Evolutionary conservation across 495 filamentous ascomycete genomes (phyloP).

Genomic region (Aspergillus cristatus): DNA sequence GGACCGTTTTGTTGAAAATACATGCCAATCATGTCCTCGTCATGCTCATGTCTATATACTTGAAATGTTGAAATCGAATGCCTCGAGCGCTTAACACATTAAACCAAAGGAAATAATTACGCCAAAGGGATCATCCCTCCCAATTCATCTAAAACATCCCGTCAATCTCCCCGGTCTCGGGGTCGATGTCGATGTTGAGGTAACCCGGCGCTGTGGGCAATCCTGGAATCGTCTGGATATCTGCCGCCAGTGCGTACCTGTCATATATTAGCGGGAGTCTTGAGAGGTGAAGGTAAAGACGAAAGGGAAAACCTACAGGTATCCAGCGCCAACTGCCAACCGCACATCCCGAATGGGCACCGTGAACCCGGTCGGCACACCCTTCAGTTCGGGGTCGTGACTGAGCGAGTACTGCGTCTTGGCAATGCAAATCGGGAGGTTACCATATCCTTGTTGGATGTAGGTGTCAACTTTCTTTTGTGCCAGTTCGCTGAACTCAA

Average conservation of each 20-base stretch:
- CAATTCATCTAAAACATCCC: conserved; percentile 89
- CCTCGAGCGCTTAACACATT: too few species aligned
- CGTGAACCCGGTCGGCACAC: conserved; percentile 92
- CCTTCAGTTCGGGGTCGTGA: conserved; percentile 89
- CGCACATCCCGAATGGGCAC: conserved; percentile 92
- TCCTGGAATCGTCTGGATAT: conserved; percentile 97
- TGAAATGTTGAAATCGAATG: background rate
- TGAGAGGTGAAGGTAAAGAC: background rate
- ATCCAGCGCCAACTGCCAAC: conserved; percentile 88
- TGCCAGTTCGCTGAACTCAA: conserved; percentile 89
- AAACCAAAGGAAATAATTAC: too few species aligned
- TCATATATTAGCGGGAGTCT: conserved; percentile 6
- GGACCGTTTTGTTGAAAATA: too few species aligned
- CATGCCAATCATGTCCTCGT: background rate
- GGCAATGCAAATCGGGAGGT: conserved; percentile 90
- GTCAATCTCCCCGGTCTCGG: conserved; percentile 90
- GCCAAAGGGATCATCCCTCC: too few species aligned
- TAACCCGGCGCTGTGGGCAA: conserved; percentile 93
- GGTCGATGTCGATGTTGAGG: conserved; percentile 89
- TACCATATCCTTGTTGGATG: conserved; percentile 80
- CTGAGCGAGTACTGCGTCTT: conserved; percentile 98
- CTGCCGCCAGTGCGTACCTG: conserved; percentile 87
- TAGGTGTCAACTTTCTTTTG: conserved; percentile 96
- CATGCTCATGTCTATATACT: background rate
- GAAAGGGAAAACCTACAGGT: conserved; percentile 51